phyloP scores from a whole-genome alignment of 768 basidiomycete genomes.

The Russula sp. region DNA sequence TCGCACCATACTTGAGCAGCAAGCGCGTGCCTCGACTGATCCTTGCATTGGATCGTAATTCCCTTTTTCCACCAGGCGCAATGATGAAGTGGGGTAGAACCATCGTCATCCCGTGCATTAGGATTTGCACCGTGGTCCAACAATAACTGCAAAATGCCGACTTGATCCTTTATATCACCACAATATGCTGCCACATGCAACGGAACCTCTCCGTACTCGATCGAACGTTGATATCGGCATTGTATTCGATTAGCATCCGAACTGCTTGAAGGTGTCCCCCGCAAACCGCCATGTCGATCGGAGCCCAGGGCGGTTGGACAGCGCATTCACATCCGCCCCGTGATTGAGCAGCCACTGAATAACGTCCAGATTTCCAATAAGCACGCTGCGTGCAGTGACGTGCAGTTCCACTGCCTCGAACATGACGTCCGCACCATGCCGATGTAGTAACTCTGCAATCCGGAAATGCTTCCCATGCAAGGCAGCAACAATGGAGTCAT shows the following conservation, averaged over 20 bases:
- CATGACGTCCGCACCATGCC: not conserved
- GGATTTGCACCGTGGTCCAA: not conserved
- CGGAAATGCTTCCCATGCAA: not conserved
- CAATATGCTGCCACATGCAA: not conserved
- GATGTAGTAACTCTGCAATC: not conserved
- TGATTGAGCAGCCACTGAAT: no score
- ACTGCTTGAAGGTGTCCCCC: not conserved
- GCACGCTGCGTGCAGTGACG: no score
- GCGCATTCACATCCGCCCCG: not conserved
- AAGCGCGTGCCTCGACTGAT: no score
- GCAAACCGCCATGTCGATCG: not conserved
- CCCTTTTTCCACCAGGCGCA: not conserved
- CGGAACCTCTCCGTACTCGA: not conserved
- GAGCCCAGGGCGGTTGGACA: accelerated
- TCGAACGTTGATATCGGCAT: not conserved
- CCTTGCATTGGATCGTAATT: no score
- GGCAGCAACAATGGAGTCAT: constrained; percentile 4
- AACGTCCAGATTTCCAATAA: no score
- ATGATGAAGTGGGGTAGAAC: not conserved
- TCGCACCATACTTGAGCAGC: no score
- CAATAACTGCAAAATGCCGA: not conserved
- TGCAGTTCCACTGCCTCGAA: not conserved
- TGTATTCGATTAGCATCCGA: not conserved
- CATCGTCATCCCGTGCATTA: not conserved
- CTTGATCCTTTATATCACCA: accelerated